Evolutionary conservation across 2,329 filamentous ascomycete species (phyloP), one percentile per base, ranked within the genome.

Genomic region (Microsporum ferrugineum): DNA sequence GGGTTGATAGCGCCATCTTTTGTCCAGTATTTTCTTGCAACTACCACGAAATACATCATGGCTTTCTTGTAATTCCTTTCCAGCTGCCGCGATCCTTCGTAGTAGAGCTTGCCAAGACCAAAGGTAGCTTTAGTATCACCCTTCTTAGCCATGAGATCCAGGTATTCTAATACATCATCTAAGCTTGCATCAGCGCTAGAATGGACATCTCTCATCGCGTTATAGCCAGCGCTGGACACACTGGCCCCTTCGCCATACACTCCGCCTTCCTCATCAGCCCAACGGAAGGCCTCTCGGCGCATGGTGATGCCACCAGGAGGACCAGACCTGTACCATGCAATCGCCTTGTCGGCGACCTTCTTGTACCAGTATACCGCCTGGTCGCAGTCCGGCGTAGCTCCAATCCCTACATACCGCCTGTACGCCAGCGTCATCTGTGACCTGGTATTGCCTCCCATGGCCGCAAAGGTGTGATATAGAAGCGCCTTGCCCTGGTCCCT

Each of bases 161-260:
- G 79, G 68, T 96, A 99, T 71, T 99, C 94, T 62, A 99, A 84
- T 14, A 97, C 88, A 72, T 99, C 92, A 68, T 95, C 91, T 62
- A 96, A 84, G 14, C 89, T 88, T 0, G 91, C 90, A 68, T 96
- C 91, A 0, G 88, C 84, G 70, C 94, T 88, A 2, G 89, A 89
- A 65, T 88, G 86, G 1, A 86, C 82, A 23, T 85, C 84, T 64
- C 86, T 85, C 68, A 87, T 82, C 2, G 91, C 90, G 70, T 95
- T 91, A 61, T 83, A 81, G 3, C 94, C 94, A 0, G 94, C 88
- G 70, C 91, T 96, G 29, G 87, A 87, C 43, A 87, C 89, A 71
- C 92, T 97, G 10, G 94, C 94, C 2, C 94, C 95, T 74, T 96
- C 90, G 55, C 94, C 95, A 71, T 96, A 99, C 5, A 96, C 88